phyloP scores from a whole-genome alignment of 768 basidiomycete species.

The Crassisporium funariophilum region DNA sequence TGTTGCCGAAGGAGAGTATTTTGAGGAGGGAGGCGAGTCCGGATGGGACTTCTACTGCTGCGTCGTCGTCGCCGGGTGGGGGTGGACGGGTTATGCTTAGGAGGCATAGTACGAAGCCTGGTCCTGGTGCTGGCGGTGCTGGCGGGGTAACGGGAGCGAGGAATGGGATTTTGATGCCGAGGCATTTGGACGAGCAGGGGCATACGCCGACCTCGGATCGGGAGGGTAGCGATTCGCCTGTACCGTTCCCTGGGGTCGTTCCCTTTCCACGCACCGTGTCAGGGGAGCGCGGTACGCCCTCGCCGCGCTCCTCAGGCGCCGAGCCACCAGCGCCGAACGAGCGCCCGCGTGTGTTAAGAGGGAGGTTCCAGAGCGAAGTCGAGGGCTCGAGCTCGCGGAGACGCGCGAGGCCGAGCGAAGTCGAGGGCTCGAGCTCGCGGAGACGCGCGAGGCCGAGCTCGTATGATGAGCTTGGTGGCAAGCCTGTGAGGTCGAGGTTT shows the following conservation, averaged over 20 bases:
- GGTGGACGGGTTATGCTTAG: constrained; percentile 53
- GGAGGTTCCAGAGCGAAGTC: constrained; percentile 75
- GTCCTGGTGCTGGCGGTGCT: constrained; percentile 33
- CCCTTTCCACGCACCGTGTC: constrained; percentile 70
- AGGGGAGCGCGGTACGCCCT: constrained; percentile 32
- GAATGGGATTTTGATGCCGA: constrained; percentile 5
- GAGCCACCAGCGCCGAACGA: constrained; percentile 40
- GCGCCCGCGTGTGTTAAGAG: constrained; percentile 49
- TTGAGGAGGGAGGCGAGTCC: constrained; percentile 60
- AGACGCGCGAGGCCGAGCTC: constrained; percentile 64
- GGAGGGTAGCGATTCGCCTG: too few relatives aligned
- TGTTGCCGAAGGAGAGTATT: constrained; percentile 49
- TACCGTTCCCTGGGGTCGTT: constrained; percentile 39
- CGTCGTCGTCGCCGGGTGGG: constrained; percentile 26
- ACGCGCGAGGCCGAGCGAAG: constrained; percentile 69
- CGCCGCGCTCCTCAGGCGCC: constrained; percentile 41
- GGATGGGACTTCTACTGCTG: constrained; percentile 44
- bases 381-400: constrained; percentile 54
- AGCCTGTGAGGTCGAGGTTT: constrained; percentile 57
- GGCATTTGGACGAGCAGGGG: too few relatives aligned
- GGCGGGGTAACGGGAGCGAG: not conserved
- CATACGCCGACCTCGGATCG: too few relatives aligned
- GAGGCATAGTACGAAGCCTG: constrained; percentile 58
- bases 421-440: constrained; percentile 55
- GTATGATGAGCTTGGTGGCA: constrained; percentile 58